Base-by-base conservation (phyloP, 2,329 filamentous ascomycete genomes). In the Penicillium sp. region DNA sequence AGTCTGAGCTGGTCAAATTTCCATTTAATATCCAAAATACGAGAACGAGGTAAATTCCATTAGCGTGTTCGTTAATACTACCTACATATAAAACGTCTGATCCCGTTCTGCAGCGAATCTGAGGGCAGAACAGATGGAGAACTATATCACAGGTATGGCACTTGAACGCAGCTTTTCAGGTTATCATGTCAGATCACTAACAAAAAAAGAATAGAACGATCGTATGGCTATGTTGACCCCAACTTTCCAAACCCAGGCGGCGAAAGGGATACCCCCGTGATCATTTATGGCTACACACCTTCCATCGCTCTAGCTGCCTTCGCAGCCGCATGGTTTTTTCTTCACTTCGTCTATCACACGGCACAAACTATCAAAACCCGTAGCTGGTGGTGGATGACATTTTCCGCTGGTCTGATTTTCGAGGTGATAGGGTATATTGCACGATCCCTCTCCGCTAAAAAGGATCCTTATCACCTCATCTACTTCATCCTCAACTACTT, bases 401-500 rank as follows among this genome's bases (percentile, higher is more conserved):
- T 62, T 38, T 55, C 61, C 6, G 41, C 35, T 2, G 58, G 61
- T 17, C 27, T 62, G 27, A 31, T 61, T 12, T 62, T 62, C 33
- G 61, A 62, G 21, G 58, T 62, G 9, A 49, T 61, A 25, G 58
- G 61, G 15, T 62, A 62, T 41, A 61, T 62, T 29, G 61, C 61
- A 3, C 49, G 61, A 50, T 53, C 53, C 5, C 45, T 62, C 17
- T 61, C 59, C 0, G 58, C 61, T 13, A 57, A 62, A 17, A 52
- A 57, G 33, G 21, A 62, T 35, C 58, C 61, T 0, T 62, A 62
- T 23, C 45, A 55, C 17, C 55, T 62, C 25, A 62, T 59, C 41
- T 62, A 61, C 29, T 62, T 62, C n/a, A 52, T 62, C 13, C 50
- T 62, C 19, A 61, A 61, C 17, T 62, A 62, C 33, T 62, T 62